phyloP scores from a whole-genome alignment of 306 rosid genomes.

The Rubus idaeus region DNA sequence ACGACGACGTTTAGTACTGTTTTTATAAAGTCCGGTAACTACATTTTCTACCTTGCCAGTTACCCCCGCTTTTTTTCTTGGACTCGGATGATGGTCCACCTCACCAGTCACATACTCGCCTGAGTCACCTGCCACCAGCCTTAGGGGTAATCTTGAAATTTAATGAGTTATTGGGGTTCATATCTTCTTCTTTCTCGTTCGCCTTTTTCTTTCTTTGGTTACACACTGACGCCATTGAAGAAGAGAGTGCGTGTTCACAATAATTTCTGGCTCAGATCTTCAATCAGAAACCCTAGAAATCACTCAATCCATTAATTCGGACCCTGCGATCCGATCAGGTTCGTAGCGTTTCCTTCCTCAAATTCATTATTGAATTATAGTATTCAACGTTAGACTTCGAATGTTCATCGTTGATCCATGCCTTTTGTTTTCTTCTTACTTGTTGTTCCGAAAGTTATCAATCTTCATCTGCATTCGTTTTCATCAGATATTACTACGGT shows the following conservation, averaged over 20 bases:
- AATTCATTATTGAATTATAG: background rate
- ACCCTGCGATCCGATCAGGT: conserved; percentile 46
- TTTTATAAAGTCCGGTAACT: no score
- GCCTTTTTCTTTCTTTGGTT: conserved; percentile 11
- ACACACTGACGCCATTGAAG: conserved; percentile 43
- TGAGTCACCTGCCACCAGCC: background rate
- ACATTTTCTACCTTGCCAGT: no score
- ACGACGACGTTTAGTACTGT: no score
- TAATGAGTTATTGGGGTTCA: background rate
- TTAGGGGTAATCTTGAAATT: conserved; percentile 22
- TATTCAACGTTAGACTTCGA: conserved; percentile 17
- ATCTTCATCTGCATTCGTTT: conserved; percentile 1
- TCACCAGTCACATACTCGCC: background rate
- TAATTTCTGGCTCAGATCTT: conserved; percentile 50
- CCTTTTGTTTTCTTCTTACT: background rate
- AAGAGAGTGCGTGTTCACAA: conserved; percentile 21
- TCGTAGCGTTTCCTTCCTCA: conserved; percentile 24
- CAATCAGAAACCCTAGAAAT: conserved; percentile 43
- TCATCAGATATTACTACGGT: background rate
- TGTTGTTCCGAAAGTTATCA: background rate
- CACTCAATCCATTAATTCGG: background rate
- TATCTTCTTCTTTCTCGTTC: no score
- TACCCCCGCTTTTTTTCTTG: background rate
- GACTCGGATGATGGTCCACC: background rate
- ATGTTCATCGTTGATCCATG: background rate